Evolutionary conservation across 352 stramenopile genomes (phyloP), one percentile per base, ranked within the genome.

Genomic region (Sclerospora graminicola): DNA sequence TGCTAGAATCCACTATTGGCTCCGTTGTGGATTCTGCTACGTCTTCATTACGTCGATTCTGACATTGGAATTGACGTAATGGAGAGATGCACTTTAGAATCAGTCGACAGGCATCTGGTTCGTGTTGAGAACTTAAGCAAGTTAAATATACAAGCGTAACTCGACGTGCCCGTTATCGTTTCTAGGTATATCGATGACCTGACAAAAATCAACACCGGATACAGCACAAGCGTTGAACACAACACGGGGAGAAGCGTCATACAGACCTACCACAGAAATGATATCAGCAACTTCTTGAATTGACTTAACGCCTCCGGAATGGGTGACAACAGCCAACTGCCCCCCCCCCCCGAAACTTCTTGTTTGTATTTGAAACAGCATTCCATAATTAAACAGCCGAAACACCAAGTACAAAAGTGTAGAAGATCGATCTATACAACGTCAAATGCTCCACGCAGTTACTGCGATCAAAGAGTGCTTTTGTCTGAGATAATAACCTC

Each of bases 191-290:
- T 42, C 66, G 27, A 77, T 54, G 9, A 77, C 41, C 65, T 77
- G 26, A 20, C 13, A 42, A 26, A 14, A 26, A 21, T 16, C 18
- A 50, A 10, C 7, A 47, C 14, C n/a, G n/a, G n/a, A n/a, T n/a
- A n/a, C n/a, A n/a, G 7, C 8, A 46, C 42, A 16, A 45, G 14
- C 20, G n/a, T 42, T 44, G 3, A 24, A 35, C 11, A 44, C n/a
- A 9, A 8, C 28, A 28, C 6, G 5, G 15, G 3, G 3, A 6
- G 32, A 10, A n/a, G 20, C 13, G 40, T 45, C 26, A 40, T 23
- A 30, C 34, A 3, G 24, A 46, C 54, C 18, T 55, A 78, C 66
- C 63, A 78, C 54, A 16, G n/a, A n/a, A 63, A 15, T 23, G 63
- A 66, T 13, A 34, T 28, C 21, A 78, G 24, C n/a, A n/a, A n/a